Conservation (phyloP, 139 green algal species). For the Chlorokybus atmophyticus region DNA sequence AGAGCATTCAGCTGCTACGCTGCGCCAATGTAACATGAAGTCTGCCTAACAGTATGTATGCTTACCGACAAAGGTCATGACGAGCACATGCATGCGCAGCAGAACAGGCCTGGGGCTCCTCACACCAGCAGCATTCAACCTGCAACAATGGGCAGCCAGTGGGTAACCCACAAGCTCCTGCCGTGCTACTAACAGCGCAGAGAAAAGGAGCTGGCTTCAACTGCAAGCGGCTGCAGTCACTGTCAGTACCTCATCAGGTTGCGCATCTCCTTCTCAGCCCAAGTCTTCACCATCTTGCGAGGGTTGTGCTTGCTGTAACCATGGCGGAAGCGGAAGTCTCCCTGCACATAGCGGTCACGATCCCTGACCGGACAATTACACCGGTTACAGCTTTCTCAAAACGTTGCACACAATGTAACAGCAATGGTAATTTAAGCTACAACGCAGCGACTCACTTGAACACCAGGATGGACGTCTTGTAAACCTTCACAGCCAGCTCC, state of each 20-base stretch:
- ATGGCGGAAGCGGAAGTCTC: constrained; percentile 82
- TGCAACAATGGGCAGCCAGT: no score
- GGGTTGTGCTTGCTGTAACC: constrained; percentile 92
- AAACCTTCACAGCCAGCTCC: constrained; percentile 94
- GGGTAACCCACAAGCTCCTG: no score
- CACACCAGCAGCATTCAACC: constrained; percentile 53
- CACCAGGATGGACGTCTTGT: constrained; percentile 96
- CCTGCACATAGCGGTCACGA: constrained; percentile 74
- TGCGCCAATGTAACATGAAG: no score
- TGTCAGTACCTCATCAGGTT: constrained; percentile 79
- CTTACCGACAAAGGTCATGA: constrained; percentile 82
- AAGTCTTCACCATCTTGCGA: constrained; percentile 96
- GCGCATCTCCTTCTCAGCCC: constrained; percentile 98
- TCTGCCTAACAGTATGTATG: background rate
- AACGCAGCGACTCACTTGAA: constrained; percentile 76
- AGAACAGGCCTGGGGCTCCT: constrained; percentile 59
- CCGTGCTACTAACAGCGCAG: no score
- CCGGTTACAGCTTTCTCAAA: no score
- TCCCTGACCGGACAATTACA: constrained; percentile 28
- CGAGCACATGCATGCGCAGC: constrained; percentile 83
- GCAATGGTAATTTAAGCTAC: no score
- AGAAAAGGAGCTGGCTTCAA: no score
- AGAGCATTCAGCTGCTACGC: no score
- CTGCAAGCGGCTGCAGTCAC: no score
- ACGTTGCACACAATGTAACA: no score